A percentile compares a stretch with the other conserved stretches of the same genome.
Evolutionary conservation across 73 alveolate species (phyloP).

Genomic region (Symbiodinium pilosum): DNA sequence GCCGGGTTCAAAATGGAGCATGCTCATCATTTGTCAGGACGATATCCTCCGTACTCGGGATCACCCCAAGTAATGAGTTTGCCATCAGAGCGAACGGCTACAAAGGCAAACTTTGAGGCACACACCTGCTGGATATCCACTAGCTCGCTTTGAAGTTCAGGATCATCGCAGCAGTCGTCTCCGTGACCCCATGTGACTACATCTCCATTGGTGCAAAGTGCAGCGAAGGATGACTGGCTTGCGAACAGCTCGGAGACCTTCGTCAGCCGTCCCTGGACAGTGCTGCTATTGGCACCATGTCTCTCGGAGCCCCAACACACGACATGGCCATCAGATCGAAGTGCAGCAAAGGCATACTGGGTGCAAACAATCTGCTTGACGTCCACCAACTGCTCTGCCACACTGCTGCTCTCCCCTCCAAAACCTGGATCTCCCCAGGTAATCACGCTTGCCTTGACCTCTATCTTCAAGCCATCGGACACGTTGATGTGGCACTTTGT

Average conservation of each 20-base stretch:
- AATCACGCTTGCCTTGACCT: background rate
- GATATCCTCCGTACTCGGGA: background rate
- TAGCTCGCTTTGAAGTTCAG: background rate
- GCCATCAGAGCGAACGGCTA: background rate
- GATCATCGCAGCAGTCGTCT: background rate
- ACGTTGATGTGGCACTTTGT: background rate
- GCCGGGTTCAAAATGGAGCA: too few relatives aligned
- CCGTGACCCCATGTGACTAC: background rate
- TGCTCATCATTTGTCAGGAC: too few relatives aligned
- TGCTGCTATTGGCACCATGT: too few relatives aligned
- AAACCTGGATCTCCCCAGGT: background rate
- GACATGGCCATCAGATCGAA: too few relatives aligned
- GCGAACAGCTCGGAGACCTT: conserved; percentile 28
- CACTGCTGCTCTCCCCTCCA: background rate
- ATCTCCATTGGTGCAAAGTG: conserved; percentile 30
- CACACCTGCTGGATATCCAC: background rate
- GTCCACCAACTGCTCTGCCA: background rate
- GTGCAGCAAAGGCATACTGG: background rate
- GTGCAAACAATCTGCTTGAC: background rate
- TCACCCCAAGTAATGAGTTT: background rate
- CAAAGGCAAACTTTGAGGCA: background rate
- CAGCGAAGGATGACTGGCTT: conserved; percentile 71
- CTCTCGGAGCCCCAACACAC: too few relatives aligned
- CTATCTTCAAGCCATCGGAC: background rate
- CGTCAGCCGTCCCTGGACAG: background rate